phyloP scores from a whole-genome alignment of 2,329 filamentous ascomycete genomes.

The Epichloe gansuensis region DNA sequence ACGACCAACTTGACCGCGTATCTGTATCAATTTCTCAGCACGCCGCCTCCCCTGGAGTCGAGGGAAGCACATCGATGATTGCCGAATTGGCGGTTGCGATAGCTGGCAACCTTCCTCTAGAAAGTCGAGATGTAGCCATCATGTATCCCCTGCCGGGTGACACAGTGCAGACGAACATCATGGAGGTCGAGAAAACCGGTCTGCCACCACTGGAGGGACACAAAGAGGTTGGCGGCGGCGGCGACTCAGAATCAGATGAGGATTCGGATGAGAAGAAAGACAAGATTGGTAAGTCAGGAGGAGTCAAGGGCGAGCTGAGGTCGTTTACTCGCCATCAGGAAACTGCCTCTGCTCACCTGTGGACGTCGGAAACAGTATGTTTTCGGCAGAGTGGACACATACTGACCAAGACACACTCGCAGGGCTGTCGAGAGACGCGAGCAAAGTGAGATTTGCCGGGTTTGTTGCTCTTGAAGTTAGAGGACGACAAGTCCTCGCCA shows the following conservation, averaged over 20 bases:
- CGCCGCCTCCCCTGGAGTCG: slow-evolving; percentile 72
- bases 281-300: slow-evolving; percentile 29
- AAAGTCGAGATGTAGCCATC: slow-evolving; percentile 82
- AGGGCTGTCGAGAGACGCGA: slow-evolving; percentile 33
- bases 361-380: background rate
- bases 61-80: slow-evolving; percentile 84
- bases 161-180: slow-evolving; percentile 55
- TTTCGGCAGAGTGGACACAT: slow-evolving; percentile 13
- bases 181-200: slow-evolving; percentile 72
- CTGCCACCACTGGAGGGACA: slow-evolving; percentile 48
- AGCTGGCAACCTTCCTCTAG: slow-evolving; percentile 72
- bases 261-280: slow-evolving; percentile 24
- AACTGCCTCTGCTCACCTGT: background rate
- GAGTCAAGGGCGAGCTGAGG: slow-evolving; percentile 36
- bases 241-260: slow-evolving; percentile 15
- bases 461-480: slow-evolving; percentile 66
- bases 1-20: slow-evolving; percentile 56
- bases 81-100: slow-evolving; percentile 82
- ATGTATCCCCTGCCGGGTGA: slow-evolving; percentile 74
- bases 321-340: slow-evolving; percentile 18
- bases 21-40: slow-evolving; percentile 61
- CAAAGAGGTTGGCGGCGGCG: slow-evolving; percentile 25
- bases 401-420: slow-evolving; percentile 27
- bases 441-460: slow-evolving; percentile 59
- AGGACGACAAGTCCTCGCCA: slow-evolving; percentile 61